phyloP scores from a whole-genome alignment of 129 eudicot genomes.

The Pseudognaphalium luteoalbum region DNA sequence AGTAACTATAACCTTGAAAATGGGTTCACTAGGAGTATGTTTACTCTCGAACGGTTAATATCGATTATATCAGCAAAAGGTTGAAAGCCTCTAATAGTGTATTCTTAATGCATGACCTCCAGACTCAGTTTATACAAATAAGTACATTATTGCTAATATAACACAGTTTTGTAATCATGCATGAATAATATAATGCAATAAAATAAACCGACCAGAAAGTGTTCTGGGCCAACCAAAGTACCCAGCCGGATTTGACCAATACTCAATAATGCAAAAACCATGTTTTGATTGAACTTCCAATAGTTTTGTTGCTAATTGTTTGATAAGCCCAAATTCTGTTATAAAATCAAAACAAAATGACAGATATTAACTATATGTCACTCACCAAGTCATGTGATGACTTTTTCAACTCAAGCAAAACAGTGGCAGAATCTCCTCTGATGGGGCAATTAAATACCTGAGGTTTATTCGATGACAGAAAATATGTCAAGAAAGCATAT shows the following conservation, averaged over 20 bases:
- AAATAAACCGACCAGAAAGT: neutral
- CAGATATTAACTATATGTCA: conserved; percentile 8
- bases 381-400: conserved; percentile 97
- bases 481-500: conserved; percentile 23
- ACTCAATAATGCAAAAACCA: neutral
- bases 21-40: neutral
- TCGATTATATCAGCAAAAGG: neutral
- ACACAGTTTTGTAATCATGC: neutral
- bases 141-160: neutral
- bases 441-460: conserved; percentile 95
- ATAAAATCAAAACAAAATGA: neutral
- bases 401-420: conserved; percentile 72
- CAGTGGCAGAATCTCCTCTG: conserved; percentile 84
- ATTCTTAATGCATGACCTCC: neutral
- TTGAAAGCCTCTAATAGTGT: neutral
- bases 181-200: neutral
- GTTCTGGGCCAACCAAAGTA: neutral
- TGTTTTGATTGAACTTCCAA: neutral
- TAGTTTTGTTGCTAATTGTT: neutral
- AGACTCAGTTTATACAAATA: neutral
- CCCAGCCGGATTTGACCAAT: neutral
- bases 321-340: neutral
- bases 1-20: neutral
- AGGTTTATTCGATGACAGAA: conserved; percentile 19
- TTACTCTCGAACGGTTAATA: neutral